Base-by-base conservation (phyloP, 495 filamentous ascomycete genomes). In the Penicillium bovifimosum region DNA sequence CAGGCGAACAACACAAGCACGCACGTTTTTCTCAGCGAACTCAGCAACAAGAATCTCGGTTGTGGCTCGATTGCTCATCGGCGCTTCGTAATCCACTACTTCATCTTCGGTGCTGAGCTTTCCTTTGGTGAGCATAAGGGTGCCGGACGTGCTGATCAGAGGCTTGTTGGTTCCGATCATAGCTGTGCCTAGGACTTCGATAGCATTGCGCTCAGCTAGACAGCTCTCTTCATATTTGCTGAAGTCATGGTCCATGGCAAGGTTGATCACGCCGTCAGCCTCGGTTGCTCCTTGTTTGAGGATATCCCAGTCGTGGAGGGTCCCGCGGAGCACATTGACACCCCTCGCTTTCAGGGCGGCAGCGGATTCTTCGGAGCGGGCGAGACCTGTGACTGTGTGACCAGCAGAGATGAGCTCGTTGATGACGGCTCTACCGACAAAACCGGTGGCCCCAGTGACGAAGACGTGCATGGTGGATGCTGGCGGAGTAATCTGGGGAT, bases 381-480 rank as follows among this genome's bases (percentile, higher is more conserved):
- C 69, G 41, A 79, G 72, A 9, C 61, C 77, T 17, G 70, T 56
- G 11, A 80, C 73, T 1, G 18, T 50, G 54, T 79, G 73, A 16
- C 73, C 73, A 18, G 56, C 49, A 5, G 48, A 29, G 33, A 79
- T 60, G 32, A 77, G 66, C 35, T 77, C 64, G 34, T 72, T 51
- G 24, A 72, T 63, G 10, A 77, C 64, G 6, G 68, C 68, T 26
- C 54, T 46, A 56, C 77, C 77, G 45, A 80, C 66, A 47, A 68
- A 76, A 62, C 76, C 76, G 35, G 70, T 66, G 7, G 72, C 68
- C 36, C 76, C 75, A 17, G 77, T 79, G 36, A 80, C 64, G 50
- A 80, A 78, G 57, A 78, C 52, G 24, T 43, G 61, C 61, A 63
- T 61, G 9, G 38, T 49, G 51, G 9, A 33, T 20, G 16, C 10